These are phyloP conservation scores for Vigna reflexopilosa DNA, from an alignment of 306 rosid species.

Conservation along the genomic window DNA sequence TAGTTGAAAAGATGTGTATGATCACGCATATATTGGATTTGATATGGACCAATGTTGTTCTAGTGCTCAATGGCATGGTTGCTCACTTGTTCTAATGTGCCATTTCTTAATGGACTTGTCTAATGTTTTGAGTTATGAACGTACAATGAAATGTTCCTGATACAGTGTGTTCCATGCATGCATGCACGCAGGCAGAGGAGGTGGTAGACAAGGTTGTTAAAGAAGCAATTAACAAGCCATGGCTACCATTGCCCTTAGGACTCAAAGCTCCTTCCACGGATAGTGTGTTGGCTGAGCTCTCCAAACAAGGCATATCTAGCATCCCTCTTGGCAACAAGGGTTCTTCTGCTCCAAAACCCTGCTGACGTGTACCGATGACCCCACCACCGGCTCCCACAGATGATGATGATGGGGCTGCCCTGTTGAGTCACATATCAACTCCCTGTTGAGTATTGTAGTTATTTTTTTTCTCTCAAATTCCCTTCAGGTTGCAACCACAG, in stretches of 20 bases:
- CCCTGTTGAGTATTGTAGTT: slow-evolving; percentile 29
- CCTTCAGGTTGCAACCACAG: slow-evolving; percentile 27
- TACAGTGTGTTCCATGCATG: slow-evolving; percentile 27
- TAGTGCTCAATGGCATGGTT: not conserved
- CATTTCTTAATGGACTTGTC: not conserved
- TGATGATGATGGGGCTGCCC: not conserved
- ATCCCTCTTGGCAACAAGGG: slow-evolving; percentile 53
- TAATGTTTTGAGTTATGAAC: slow-evolving; percentile 10
- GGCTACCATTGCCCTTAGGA: slow-evolving; percentile 93
- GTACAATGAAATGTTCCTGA: not conserved
- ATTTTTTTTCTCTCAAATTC: slow-evolving; percentile 15
- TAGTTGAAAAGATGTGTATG: not conserved
- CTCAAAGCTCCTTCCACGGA: slow-evolving; percentile 93
- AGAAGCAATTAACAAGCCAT: slow-evolving; percentile 94
- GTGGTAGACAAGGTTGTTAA: slow-evolving; percentile 82
- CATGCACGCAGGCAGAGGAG: slow-evolving; percentile 83
- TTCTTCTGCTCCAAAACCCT: slow-evolving; percentile 26
- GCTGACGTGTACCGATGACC: slow-evolving; percentile 21
- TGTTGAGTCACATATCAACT: not conserved
- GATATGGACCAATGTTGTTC: not conserved
- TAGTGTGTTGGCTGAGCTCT: slow-evolving; percentile 77
- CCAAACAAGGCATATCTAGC: slow-evolving; percentile 76
- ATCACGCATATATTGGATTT: not conserved
- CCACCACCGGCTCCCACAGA: slow-evolving; percentile 16
- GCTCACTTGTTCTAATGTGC: not conserved